Base-by-base conservation (phyloP, 1,284 basidiomycete species). In the Bjerkandera adusta region DNA sequence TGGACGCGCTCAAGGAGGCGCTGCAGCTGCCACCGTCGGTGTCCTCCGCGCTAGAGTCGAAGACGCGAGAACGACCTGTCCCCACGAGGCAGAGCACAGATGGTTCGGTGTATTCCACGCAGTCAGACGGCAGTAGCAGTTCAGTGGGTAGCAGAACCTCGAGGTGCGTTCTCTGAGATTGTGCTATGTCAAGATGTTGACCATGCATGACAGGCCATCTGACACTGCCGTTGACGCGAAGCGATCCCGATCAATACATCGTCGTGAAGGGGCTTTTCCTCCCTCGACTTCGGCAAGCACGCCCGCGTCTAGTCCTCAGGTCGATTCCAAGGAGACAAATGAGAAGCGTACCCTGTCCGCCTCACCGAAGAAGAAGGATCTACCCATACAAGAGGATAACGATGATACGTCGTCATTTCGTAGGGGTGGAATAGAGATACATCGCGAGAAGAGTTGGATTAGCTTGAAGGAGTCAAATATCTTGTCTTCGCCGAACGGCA, bases 221-320 rank as follows among this genome's bases (percentile, higher is more conserved):
- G 36, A 44, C 15, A 27, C 24, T 21, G 36, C 22, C 5, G n/a
- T 18, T 6, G 43, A 43, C 10, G 13, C 46, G 1, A 50, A 49
- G 38, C 43, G 51, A 5, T 36, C 18, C 20, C 43, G 20, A 47
- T 67, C 76, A 33, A 57, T 68, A 37, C 84, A 87, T 58, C 62
- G 70, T 47, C 71, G 85, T 21, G 85, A 88, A 68, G 84, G 81
- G 39, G 85, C 85, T 3, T 85, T 83, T 55, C 68, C 78, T 30
- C 75, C 80, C 0, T 78, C 78, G 36, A 68, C 69, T 35, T 61
- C 64, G 16, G 62, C 70, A 25, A 43, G 21, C 27, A 39, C 51
- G 49, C 35, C 35, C 36, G 4, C 48, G 47, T 12, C 53, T 49
- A n/a, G 44, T 45, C 24, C 54, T 51, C 10, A 50, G 47, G 36